These are phyloP conservation scores for Penicillium sp. DNA, from an alignment of 2,329 filamentous ascomycete genomes.

Conservation along the genomic window DNA sequence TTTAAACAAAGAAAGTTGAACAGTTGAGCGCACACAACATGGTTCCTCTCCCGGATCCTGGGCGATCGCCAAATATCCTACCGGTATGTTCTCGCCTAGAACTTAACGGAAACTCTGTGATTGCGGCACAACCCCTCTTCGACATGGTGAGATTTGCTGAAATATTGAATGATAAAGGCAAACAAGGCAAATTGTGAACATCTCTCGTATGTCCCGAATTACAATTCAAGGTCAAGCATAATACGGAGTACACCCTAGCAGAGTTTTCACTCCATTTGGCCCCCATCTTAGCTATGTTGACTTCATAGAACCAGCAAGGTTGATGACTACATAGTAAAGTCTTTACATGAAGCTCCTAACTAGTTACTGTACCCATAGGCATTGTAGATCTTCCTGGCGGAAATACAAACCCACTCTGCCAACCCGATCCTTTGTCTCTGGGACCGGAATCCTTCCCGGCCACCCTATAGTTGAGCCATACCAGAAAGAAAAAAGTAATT, in stretches of 20 bases:
- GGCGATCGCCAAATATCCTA: not conserved
- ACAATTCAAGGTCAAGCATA: not conserved
- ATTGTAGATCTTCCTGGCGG: constrained; percentile 10
- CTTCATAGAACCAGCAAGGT: constrained; percentile 1
- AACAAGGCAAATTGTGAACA: not conserved
- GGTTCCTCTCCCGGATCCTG: not conserved
- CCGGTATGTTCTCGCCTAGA: not conserved
- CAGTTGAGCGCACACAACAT: not conserved
- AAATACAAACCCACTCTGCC: constrained; percentile 6
- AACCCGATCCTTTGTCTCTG: constrained; percentile 18
- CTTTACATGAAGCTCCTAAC: constrained; percentile 7
- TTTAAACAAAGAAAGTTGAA: constrained; percentile 1
- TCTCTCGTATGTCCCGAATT: not conserved
- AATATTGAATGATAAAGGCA: constrained; percentile 4
- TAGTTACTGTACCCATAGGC: not conserved
- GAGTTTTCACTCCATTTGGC: not conserved
- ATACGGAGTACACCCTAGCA: not conserved
- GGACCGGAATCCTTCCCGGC: constrained; percentile 13
- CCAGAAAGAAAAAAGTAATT: not conserved
- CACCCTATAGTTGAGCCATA: not conserved
- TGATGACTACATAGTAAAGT: constrained; percentile 7
- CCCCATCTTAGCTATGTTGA: not conserved
- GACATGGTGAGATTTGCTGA: not conserved
- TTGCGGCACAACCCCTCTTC: constrained; percentile 6
- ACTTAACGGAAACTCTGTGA: not conserved